These are phyloP conservation scores for Acmispon strigosus DNA, from an alignment of 306 rosid species.

Conservation along the genomic window DNA sequence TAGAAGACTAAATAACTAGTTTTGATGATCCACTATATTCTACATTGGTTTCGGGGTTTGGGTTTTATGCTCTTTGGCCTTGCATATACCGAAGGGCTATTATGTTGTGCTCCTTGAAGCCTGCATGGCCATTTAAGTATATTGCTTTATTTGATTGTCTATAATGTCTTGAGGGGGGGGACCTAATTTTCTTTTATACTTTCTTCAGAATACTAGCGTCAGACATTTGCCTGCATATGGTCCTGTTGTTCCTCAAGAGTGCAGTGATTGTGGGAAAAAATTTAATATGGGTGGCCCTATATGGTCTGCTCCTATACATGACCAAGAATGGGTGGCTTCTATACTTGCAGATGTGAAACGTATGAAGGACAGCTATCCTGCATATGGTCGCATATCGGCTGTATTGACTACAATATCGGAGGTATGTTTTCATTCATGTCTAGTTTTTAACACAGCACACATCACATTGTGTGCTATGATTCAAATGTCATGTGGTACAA, in stretches of 20 bases:
- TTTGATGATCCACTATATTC: background rate
- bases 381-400: conserved; percentile 82
- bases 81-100: background rate
- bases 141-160: background rate
- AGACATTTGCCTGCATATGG: conserved; percentile 91
- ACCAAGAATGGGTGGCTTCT: conserved; percentile 91
- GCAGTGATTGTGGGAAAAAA: conserved; percentile 87
- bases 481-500: background rate
- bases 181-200: background rate
- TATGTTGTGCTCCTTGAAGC: background rate
- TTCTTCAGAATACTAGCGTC: conserved; percentile 65
- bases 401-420: conserved; percentile 85
- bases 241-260: conserved; percentile 83
- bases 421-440: conserved; percentile 28
- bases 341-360: conserved; percentile 61
- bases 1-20: background rate
- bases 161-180: background rate
- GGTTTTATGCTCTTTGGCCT: background rate
- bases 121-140: background rate
- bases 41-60: background rate
- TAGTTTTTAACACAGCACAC: background rate
- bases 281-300: conserved; percentile 96
- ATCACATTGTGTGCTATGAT: background rate
- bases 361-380: conserved; percentile 77
- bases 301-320: conserved; percentile 96